These are phyloP conservation scores for Tetrapisispora taiwanensis DNA, from an alignment of 805 yeast species.

Conservation along the genomic window DNA sequence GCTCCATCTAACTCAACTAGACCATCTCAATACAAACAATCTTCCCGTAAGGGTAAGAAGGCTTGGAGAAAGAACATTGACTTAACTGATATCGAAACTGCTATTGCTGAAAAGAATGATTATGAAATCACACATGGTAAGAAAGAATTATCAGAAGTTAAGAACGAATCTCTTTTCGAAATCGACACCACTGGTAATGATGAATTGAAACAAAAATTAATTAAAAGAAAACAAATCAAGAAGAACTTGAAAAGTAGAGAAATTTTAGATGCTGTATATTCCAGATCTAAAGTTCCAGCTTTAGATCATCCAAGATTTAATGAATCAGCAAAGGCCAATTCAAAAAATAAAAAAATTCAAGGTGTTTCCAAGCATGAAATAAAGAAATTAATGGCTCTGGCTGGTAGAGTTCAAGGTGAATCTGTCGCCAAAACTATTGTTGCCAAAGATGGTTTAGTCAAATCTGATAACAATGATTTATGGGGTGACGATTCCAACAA, in stretches of 20 bases:
- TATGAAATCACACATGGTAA: slow-evolving; percentile 33
- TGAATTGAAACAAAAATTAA: slow-evolving; percentile 31
- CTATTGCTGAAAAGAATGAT: slow-evolving; percentile 60
- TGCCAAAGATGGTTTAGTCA: slow-evolving; percentile 50
- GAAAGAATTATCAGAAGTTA: slow-evolving; percentile 15
- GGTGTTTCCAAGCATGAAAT: slow-evolving; percentile 58
- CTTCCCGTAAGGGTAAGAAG: slow-evolving; percentile 85
- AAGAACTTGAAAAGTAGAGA: slow-evolving; percentile 50
- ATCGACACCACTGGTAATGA: slow-evolving; percentile 62
- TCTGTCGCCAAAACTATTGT: slow-evolving; percentile 41
- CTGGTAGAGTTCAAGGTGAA: slow-evolving; percentile 60
- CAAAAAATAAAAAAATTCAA: slow-evolving; percentile 35
- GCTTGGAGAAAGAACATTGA: slow-evolving; percentile 97
- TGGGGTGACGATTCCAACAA: slow-evolving; percentile 45
- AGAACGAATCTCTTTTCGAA: slow-evolving; percentile 28
- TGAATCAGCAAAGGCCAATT: slow-evolving; percentile 26
- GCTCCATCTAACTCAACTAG: slow-evolving; percentile 22
- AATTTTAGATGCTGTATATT: slow-evolving; percentile 48
- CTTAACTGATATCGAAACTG: slow-evolving; percentile 63
- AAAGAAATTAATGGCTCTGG: slow-evolving; percentile 55
- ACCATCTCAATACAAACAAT: slow-evolving; percentile 54
- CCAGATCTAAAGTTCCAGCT: slow-evolving; percentile 67
- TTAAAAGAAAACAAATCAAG: slow-evolving; percentile 31
- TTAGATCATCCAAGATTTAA: slow-evolving; percentile 32
- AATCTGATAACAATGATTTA: slow-evolving; percentile 46